Conservation (phyloP, 495 filamentous ascomycete genomes). For the Xylaria castorea region DNA sequence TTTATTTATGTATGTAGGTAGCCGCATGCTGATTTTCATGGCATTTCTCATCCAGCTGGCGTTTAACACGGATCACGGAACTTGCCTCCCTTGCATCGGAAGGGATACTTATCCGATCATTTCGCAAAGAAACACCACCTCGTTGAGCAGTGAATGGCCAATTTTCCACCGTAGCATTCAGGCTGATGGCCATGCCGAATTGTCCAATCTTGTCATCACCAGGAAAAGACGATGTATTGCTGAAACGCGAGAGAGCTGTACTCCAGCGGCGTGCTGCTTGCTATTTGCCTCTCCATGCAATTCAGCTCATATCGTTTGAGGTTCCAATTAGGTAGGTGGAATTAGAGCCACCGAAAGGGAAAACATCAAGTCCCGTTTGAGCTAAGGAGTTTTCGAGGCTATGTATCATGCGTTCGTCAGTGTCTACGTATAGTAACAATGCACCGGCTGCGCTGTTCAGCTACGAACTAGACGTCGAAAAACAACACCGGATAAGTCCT, state of each 20-base stretch:
- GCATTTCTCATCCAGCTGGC: neutral
- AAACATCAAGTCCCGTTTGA: neutral
- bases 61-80: slow-evolving; percentile 21
- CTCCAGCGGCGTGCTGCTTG: neutral
- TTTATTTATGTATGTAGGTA: neutral
- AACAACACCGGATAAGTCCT: neutral
- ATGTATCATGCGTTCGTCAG: neutral
- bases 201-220: neutral
- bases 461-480: neutral
- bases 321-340: slow-evolving; percentile 18
- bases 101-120: neutral
- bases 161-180: slow-evolving; percentile 11
- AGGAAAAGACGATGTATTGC: neutral
- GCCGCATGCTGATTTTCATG: slow-evolving; percentile 13
- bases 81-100: slow-evolving; percentile 3
- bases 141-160: neutral
- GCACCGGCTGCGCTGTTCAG: slow-evolving; percentile 4
- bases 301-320: neutral
- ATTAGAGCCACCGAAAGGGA: neutral
- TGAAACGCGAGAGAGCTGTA: slow-evolving; percentile 18
- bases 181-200: neutral
- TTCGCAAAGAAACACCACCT: neutral
- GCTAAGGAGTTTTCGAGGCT: slow-evolving; percentile 3
- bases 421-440: slow-evolving; percentile 1
- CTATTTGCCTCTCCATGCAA: neutral